A percentile compares a stretch with the other conserved stretches of the same genome.
Conservation (phyloP, 768 basidiomycete species). For the Russula sp. region DNA sequence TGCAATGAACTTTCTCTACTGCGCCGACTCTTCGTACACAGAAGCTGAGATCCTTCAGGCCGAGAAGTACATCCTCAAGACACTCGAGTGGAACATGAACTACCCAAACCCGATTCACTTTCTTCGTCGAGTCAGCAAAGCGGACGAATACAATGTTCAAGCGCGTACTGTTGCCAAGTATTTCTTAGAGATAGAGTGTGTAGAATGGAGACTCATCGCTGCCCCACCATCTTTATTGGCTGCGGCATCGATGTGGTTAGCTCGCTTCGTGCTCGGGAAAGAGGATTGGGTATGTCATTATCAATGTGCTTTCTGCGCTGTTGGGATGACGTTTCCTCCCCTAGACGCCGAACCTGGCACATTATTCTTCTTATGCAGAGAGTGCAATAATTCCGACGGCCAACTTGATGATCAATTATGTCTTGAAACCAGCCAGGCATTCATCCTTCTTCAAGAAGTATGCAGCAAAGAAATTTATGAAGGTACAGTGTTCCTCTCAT, state of each 20-base stretch:
- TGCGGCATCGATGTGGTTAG: constrained; percentile 85
- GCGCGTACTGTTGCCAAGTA: constrained; percentile 88
- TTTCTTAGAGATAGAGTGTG: constrained; percentile 77
- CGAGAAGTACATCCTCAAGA: constrained; percentile 83
- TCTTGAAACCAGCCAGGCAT: constrained; percentile 68
- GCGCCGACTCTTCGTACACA: constrained; percentile 74
- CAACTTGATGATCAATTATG: constrained; percentile 83
- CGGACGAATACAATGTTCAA: constrained; percentile 85
- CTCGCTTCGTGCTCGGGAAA: constrained; percentile 71
- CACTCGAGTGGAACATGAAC: constrained; percentile 80
- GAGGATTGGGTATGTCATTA: constrained; percentile 76
- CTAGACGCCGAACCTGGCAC: constrained; percentile 79
- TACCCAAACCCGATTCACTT: constrained; percentile 89
- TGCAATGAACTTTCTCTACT: constrained; percentile 72
- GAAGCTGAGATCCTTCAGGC: constrained; percentile 83
- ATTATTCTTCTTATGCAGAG: constrained; percentile 85
- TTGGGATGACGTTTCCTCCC: constrained; percentile 24
- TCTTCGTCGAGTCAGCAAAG: constrained; percentile 86
- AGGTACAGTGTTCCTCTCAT: constrained; percentile 48
- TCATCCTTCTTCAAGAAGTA: constrained; percentile 88
- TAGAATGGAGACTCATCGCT: constrained; percentile 76
- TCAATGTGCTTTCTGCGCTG: neutral
- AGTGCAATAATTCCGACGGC: constrained; percentile 75
- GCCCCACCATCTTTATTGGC: constrained; percentile 76
- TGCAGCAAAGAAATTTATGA: constrained; percentile 76